Percentiles rank a stretch among this genome's conserved stretches.
phyloP scores from a whole-genome alignment of 768 basidiomycete species.

The Phlebiopsis gigantea region DNA sequence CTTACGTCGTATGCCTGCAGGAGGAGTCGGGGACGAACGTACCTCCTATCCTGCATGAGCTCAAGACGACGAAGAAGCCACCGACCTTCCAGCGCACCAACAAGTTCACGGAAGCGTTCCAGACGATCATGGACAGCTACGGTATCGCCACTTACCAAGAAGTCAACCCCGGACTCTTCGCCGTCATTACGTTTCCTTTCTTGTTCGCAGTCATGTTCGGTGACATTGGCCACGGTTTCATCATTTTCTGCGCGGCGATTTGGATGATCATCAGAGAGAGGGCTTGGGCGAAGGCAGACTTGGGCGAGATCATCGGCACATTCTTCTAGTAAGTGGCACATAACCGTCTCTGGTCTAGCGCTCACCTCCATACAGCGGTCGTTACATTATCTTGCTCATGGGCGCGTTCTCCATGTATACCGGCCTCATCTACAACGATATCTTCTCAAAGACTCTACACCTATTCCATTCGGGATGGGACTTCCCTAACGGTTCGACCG shows the following conservation, averaged over 20 bases:
- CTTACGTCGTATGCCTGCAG: conserved; percentile 17
- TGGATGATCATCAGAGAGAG: conserved; percentile 88
- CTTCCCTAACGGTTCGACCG: conserved; percentile 49
- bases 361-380: conserved; percentile 55
- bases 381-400: conserved; percentile 98
- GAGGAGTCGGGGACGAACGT: conserved; percentile 92
- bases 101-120: conserved; percentile 96
- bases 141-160: conserved; percentile 94
- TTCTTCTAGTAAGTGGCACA: conserved; percentile 81
- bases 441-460: conserved; percentile 90
- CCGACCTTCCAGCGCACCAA: conserved; percentile 94
- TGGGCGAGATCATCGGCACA: conserved; percentile 79
- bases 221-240: conserved; percentile 92
- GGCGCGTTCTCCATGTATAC: conserved; percentile 96
- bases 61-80: conserved; percentile 85
- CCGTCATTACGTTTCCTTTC: conserved; percentile 93
- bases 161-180: conserved; percentile 93
- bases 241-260: conserved; percentile 71
- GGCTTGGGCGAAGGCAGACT: conserved; percentile 63
- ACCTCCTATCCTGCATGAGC: conserved; percentile 87
- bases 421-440: conserved; percentile 97
- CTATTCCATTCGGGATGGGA: conserved; percentile 88
- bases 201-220: conserved; percentile 99
- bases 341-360: conserved; percentile 9
- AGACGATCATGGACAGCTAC: conserved; percentile 97